phyloP scores from a whole-genome alignment of 2,329 filamentous ascomycete genomes.

The Botrytis pseudocinerea region DNA sequence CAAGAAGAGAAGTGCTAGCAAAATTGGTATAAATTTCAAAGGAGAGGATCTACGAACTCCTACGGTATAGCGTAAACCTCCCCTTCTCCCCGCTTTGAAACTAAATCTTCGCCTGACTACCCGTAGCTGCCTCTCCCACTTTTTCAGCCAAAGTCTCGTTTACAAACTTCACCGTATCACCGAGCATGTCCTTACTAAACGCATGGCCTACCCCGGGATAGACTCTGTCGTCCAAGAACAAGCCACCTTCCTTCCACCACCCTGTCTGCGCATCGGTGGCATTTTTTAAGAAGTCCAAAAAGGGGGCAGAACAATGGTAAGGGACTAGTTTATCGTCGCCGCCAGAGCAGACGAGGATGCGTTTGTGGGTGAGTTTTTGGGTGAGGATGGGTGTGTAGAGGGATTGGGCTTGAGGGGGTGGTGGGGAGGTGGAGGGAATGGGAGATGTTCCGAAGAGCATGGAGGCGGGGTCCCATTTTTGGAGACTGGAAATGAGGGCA shows the following conservation, averaged over 20 bases:
- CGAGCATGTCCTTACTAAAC: constrained; percentile 68
- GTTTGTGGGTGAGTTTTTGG: constrained; percentile 58
- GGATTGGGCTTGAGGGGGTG: constrained; percentile 47
- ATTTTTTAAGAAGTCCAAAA: constrained; percentile 61
- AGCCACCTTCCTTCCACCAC: constrained; percentile 56
- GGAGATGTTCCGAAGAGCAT: constrained; percentile 61
- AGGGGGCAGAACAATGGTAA: constrained; percentile 59
- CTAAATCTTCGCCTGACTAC: constrained; percentile 31
- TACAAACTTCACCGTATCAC: constrained; percentile 65
- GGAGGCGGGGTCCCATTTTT: constrained; percentile 71
- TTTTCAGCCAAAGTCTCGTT: constrained; percentile 41
- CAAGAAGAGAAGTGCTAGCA: neutral
- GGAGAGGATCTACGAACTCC: neutral
- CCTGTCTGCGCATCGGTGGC: constrained; percentile 43
- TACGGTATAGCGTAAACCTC: neutral
- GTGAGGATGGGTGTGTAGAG: constrained; percentile 51
- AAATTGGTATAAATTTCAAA: neutral
- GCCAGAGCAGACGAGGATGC: constrained; percentile 64
- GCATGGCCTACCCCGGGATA: constrained; percentile 69
- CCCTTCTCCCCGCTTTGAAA: too few relatives aligned
- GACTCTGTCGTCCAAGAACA: constrained; percentile 64
- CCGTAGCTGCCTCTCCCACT: neutral
- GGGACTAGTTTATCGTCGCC: constrained; percentile 72
- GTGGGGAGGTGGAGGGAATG: constrained; percentile 38
- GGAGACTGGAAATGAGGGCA: constrained; percentile 62